Percentiles rank a stretch among this genome's conserved stretches.
phyloP scores from a whole-genome alignment of 306 rosid species.

The Trifolium pratense region DNA sequence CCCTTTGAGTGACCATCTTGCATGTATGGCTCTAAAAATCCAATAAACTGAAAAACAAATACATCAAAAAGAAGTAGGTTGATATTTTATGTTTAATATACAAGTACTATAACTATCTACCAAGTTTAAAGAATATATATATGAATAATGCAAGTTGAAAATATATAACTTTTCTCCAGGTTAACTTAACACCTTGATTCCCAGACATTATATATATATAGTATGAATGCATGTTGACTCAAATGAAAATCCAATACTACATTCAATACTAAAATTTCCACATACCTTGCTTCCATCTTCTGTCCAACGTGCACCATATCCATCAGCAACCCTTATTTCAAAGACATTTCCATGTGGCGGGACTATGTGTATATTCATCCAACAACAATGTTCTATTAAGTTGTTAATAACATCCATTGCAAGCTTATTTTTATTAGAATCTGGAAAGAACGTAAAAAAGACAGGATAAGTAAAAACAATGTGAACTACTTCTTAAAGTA shows the following conservation, averaged over 20 bases:
- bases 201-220: too few relatives aligned
- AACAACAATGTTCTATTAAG: constrained; percentile 63
- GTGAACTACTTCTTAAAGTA: constrained; percentile 8
- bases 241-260: constrained; percentile 7
- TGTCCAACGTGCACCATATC: constrained; percentile 85
- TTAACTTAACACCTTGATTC: too few relatives aligned
- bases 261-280: constrained; percentile 17
- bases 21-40: constrained; percentile 81
- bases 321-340: constrained; percentile 71
- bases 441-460: constrained; percentile 46
- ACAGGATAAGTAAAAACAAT: constrained; percentile 15
- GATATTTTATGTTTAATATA: constrained; percentile 25
- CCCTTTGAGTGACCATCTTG: constrained; percentile 71
- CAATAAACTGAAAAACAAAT: constrained; percentile 67
- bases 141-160: constrained; percentile 29
- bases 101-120: constrained; percentile 10
- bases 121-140: too few relatives aligned
- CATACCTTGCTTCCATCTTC: constrained; percentile 76
- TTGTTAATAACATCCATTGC: constrained; percentile 56
- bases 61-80: constrained; percentile 17
- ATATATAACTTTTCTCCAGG: constrained; percentile 30
- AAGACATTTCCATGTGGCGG: constrained; percentile 74
- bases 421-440: constrained; percentile 61
- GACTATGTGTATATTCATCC: constrained; percentile 74
- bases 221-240: background rate